Evolutionary conservation across 2,329 filamentous ascomycete genomes (phyloP).

Genomic region (Capronia epimyces): DNA sequence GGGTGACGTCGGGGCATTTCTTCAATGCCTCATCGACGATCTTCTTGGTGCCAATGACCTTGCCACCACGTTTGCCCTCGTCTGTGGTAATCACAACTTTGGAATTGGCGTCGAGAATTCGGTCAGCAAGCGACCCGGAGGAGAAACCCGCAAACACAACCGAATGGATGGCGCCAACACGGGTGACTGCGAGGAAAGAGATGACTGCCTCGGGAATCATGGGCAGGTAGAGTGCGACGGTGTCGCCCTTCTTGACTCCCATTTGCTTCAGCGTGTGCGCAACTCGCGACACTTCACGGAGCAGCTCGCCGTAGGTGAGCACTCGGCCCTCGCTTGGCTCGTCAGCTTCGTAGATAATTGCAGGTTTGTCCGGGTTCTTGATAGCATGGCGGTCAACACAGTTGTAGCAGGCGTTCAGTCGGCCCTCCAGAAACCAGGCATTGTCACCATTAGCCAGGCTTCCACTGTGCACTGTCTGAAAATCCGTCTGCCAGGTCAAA

Average conservation of each 20-base stretch:
- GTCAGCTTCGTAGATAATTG: conserved; percentile 98
- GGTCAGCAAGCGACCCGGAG: conserved; percentile 89
- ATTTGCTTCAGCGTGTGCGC: conserved; percentile 88
- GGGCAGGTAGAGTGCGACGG: conserved; percentile 91
- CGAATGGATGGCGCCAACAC: conserved; percentile 93
- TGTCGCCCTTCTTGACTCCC: conserved; percentile 95
- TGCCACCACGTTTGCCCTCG: conserved; percentile 95
- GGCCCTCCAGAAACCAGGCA: conserved; percentile 92
- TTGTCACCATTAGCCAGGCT: conserved; percentile 73
- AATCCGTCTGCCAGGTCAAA: conserved; percentile 84
- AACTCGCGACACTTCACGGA: conserved; percentile 82
- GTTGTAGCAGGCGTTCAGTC: conserved; percentile 94
- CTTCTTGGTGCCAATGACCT: conserved; percentile 97
- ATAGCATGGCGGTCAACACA: conserved; percentile 95
- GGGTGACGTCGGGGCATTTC: conserved; percentile 82
- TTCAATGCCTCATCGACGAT: conserved; percentile 93
- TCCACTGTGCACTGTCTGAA: conserved; percentile 79
- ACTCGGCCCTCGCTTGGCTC: conserved; percentile 80
- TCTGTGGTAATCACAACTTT: conserved; percentile 96
- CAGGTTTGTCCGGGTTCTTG: conserved; percentile 84
- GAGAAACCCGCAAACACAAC: conserved; percentile 98
- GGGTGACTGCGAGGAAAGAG: conserved; percentile 81
- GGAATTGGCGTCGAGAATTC: conserved; percentile 82
- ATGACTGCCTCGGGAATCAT: conserved; percentile 97
- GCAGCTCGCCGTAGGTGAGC: conserved; percentile 87